Percentiles rank a stretch among this genome's conserved stretches.
Conservation (phyloP, 2,329 filamentous ascomycete genomes). For the Calcarisporium arbuscula region DNA sequence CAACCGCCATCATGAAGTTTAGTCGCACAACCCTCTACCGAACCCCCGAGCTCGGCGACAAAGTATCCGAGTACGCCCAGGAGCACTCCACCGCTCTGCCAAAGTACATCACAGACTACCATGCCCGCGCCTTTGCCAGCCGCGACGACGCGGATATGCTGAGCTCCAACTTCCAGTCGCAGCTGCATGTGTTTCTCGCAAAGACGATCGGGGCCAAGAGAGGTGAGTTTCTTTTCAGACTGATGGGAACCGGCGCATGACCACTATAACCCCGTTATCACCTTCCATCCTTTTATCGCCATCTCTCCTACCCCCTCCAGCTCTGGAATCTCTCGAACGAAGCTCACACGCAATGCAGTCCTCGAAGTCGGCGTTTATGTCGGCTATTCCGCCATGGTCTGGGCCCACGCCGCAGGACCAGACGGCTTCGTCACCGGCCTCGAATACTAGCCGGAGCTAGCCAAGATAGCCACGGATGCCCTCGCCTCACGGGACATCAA, state of each 20-base stretch:
- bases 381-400: slow-evolving; percentile 42
- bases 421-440: slow-evolving; percentile 37
- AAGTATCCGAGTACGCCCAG: slow-evolving; percentile 37
- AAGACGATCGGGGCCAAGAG: slow-evolving; percentile 33
- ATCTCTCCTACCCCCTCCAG: too few species aligned
- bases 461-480: slow-evolving; percentile 30
- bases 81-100: slow-evolving; percentile 36
- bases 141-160: slow-evolving; percentile 28
- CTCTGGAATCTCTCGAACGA: background rate
- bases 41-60: slow-evolving; percentile 31
- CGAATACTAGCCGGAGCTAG: slow-evolving; percentile 39
- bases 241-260: background rate
- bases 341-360: slow-evolving; percentile 21
- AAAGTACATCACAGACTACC: slow-evolving; percentile 34
- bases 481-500: slow-evolving; percentile 31
- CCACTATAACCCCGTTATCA: background rate
- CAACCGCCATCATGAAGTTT: slow-evolving; percentile 29
- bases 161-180: slow-evolving; percentile 36
- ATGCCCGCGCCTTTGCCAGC: slow-evolving; percentile 22
- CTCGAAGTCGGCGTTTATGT: slow-evolving; percentile 44
- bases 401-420: slow-evolving; percentile 39
- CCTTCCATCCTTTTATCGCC: background rate
- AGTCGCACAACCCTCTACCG: slow-evolving; percentile 34
- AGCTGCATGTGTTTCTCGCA: slow-evolving; percentile 34
- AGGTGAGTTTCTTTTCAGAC: slow-evolving; percentile 17